Base-by-base conservation (phyloP, 495 filamentous ascomycete species). In the Penicillium flavigenum region DNA sequence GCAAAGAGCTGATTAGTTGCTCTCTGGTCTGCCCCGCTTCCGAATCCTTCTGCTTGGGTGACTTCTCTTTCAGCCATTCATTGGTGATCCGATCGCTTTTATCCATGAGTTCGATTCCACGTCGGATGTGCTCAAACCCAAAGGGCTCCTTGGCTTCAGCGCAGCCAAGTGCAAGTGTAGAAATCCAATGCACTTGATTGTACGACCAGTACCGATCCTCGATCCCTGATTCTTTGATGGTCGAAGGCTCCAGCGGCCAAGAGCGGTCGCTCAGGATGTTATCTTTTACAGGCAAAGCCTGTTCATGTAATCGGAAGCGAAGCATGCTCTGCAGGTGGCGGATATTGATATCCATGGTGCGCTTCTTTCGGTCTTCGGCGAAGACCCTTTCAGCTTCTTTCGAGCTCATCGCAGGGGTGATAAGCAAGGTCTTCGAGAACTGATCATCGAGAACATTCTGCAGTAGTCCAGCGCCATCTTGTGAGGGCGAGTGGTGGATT, bases 251-350 rank as follows among this genome's bases (percentile, higher is more conserved):
- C 17, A 78, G 58, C 2, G 70, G 61, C 73, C 74, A 79, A 42
- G 66, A 56, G n/a, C 66, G 63, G n/a, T 57, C 51, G 10, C 58
- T 51, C 20, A 78, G 63, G 14, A 79, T 56, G 14, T 66, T 61
- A 48, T 71, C 69, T 38, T 80, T 69, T 16, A 75, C 51, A 10
- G 66, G 58, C 1, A 66, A 69, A 12, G 70, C 58, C 38, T 67
- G 63, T 41, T 76, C 67, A 43, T 71, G 64, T 4, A 82, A 69
- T 12, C 76, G 71, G 36, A 70, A 73, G 17, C 73, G 75, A 41
- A 87, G 68, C 84, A 91, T 88, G 56, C 83, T 81, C 57, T 84
- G 80, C 6, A 92, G 67, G 70, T 91, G 86, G 3, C 88, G 80
- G 26, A 88, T 75, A 63, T 92, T 91, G 47, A 89, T 86, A 22